phyloP scores from a whole-genome alignment of 2,329 filamentous ascomycete genomes.

The Dactylellina cionopaga region DNA sequence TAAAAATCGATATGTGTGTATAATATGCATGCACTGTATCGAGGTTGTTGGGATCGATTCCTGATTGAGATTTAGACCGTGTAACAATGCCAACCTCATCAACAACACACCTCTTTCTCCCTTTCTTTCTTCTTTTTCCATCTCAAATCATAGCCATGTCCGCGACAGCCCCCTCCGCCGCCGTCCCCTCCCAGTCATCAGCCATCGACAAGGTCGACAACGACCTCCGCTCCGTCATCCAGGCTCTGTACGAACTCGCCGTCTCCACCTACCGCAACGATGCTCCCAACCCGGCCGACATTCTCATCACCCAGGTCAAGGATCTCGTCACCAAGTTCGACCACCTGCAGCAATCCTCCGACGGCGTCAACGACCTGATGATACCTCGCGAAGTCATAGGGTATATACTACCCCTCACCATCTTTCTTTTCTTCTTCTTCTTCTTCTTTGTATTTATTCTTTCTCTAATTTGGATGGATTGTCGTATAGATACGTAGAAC shows the following conservation, averaged over 20 bases:
- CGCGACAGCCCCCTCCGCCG: constrained; percentile 16
- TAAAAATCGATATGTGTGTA: too few species aligned
- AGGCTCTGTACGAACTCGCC: constrained; percentile 72
- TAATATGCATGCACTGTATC: too few species aligned
- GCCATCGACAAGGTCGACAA: constrained; percentile 60
- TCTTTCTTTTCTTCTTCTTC: constrained; percentile 18
- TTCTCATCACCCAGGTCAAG: constrained; percentile 68
- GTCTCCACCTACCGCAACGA: constrained; percentile 71
- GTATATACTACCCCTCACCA: constrained; percentile 57
- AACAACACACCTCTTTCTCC: constrained; percentile 11
- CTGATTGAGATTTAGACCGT: constrained; percentile 1
- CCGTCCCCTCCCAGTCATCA: constrained; percentile 2
- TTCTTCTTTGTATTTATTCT: neutral
- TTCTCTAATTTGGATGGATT: constrained; percentile 62
- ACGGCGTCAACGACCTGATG: constrained; percentile 60
- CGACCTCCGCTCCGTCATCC: constrained; percentile 71
- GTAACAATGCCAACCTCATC: constrained; percentile 41
- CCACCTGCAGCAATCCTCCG: constrained; percentile 29
- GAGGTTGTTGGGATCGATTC: neutral
- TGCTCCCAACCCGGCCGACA: constrained; percentile 66
- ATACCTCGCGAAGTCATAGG: constrained; percentile 62
- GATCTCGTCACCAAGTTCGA: constrained; percentile 28
- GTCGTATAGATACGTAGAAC: constrained; percentile 72
- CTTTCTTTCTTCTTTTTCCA: neutral
- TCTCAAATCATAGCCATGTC: constrained; percentile 34